A percentile compares a stretch with the other conserved stretches of the same genome.
Evolutionary conservation across 441 rosid species (phyloP).

Genomic region (Breynia disticha): DNA sequence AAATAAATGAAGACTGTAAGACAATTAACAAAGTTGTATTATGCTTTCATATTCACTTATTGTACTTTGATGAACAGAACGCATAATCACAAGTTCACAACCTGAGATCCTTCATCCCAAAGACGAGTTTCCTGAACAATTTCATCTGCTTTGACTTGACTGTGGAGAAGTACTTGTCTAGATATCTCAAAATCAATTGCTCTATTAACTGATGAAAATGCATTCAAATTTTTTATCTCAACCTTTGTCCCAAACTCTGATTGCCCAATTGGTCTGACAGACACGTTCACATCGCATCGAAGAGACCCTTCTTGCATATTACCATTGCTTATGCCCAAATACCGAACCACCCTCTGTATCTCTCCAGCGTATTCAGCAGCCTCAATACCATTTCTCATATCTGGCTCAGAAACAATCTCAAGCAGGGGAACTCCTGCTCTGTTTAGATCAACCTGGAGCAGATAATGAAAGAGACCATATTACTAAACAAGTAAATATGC

Average conservation of each 20-base stretch:
- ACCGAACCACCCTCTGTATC: conserved; percentile 78
- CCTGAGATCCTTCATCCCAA: conserved; percentile 97
- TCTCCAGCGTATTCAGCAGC: conserved; percentile 90
- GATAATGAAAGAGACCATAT: conserved; percentile 11
- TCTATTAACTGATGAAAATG: conserved; percentile 74
- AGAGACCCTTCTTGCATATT: conserved; percentile 98
- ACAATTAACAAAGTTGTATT: not conserved
- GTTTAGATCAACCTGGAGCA: conserved; percentile 76
- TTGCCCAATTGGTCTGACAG: conserved; percentile 77
- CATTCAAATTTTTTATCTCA: conserved; percentile 81
- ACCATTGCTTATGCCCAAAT: conserved; percentile 80
- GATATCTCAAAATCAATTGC: conserved; percentile 87
- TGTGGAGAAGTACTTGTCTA: conserved; percentile 63
- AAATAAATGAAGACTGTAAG: conserved; percentile 13
- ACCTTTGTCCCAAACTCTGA: conserved; percentile 88
- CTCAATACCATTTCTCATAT: conserved; percentile 85
- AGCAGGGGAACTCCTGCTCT: conserved; percentile 98
- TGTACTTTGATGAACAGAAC: conserved; percentile 10
- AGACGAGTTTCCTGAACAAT: conserved; percentile 92
- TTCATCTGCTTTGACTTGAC: conserved; percentile 56
- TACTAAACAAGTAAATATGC: not conserved
- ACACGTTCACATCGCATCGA: conserved; percentile 86
- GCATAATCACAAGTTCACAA: conserved; percentile 12
- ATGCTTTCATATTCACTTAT: not conserved
- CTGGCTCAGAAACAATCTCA: conserved; percentile 95